Percentiles rank a stretch among this genome's conserved stretches.
These are phyloP conservation scores for Lentinula raphanica DNA, from an alignment of 768 basidiomycete species.

Conservation along the genomic window DNA sequence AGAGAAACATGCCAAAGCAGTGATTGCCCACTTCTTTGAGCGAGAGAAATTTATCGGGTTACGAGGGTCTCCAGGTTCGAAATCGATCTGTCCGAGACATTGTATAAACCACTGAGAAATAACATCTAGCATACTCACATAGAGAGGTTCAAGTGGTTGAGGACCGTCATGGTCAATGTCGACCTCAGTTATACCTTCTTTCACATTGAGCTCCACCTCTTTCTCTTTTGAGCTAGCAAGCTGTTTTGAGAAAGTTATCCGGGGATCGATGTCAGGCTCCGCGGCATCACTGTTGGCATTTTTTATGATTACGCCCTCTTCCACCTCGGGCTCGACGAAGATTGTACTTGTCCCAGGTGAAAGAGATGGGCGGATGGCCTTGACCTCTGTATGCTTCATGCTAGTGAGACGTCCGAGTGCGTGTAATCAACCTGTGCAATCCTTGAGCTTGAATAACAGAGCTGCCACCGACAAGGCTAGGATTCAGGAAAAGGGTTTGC, in stretches of 20 bases:
- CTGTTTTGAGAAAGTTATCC: slow-evolving; percentile 25
- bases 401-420: not conserved
- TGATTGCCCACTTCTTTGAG: slow-evolving; percentile 41
- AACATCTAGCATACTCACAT: slow-evolving; percentile 10
- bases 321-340: not conserved
- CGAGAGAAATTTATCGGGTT: slow-evolving; percentile 36
- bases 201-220: slow-evolving; percentile 15
- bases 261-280: slow-evolving; percentile 32
- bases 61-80: slow-evolving; percentile 29
- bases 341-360: not conserved
- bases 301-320: slow-evolving; percentile 23
- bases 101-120: no score
- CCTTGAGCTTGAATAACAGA: no score
- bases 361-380: not conserved
- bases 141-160: slow-evolving; percentile 13
- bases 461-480: no score
- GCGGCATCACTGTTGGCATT: slow-evolving; percentile 23
- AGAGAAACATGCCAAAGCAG: slow-evolving; percentile 39
- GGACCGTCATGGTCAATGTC: not conserved
- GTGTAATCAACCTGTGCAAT: no score
- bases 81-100: slow-evolving; percentile 30
- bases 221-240: slow-evolving; percentile 23
- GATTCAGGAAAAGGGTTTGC: no score
- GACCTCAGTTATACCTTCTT: slow-evolving; percentile 7
- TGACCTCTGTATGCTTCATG: not conserved